A percentile compares a stretch with the other conserved stretches of the same genome.
phyloP scores from a whole-genome alignment of 2,329 filamentous ascomycete genomes.

The Cladophialophora carrionii region DNA sequence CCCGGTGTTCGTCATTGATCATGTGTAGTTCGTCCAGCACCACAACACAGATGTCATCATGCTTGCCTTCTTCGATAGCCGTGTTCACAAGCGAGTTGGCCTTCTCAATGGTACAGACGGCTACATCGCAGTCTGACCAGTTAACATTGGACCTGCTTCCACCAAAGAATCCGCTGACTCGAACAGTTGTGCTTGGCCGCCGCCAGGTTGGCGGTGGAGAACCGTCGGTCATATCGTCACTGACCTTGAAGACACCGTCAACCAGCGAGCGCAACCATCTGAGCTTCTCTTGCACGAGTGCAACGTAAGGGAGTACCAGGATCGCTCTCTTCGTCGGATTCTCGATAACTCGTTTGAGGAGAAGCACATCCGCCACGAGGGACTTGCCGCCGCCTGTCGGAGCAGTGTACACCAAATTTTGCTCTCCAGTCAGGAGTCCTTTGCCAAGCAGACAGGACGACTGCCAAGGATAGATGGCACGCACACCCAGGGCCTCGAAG shows the following conservation, averaged over 20 bases:
- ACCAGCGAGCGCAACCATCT: slow-evolving; percentile 72
- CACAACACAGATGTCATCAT: slow-evolving; percentile 66
- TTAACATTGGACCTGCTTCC: slow-evolving; percentile 68
- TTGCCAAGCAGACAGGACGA: slow-evolving; percentile 71
- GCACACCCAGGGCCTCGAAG: slow-evolving; percentile 68
- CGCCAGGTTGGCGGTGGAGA: slow-evolving; percentile 51
- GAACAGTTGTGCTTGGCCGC: slow-evolving; percentile 58
- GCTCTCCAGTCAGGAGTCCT: slow-evolving; percentile 66
- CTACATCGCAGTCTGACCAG: slow-evolving; percentile 77
- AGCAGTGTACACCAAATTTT: slow-evolving; percentile 77
- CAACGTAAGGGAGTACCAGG: slow-evolving; percentile 75
- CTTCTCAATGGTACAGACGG: slow-evolving; percentile 80
- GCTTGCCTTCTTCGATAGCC: slow-evolving; percentile 70
- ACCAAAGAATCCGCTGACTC: slow-evolving; percentile 74
- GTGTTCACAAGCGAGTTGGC: slow-evolving; percentile 73
- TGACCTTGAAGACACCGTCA: slow-evolving; percentile 57
- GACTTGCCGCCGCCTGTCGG: slow-evolving; percentile 77
- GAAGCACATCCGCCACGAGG: slow-evolving; percentile 71
- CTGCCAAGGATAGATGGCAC: slow-evolving; percentile 77
- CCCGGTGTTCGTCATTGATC: slow-evolving; percentile 74
- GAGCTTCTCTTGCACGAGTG: slow-evolving; percentile 78
- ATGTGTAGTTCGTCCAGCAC: slow-evolving; percentile 82
- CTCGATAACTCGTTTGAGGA: slow-evolving; percentile 71
- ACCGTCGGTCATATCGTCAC: slow-evolving; percentile 41
- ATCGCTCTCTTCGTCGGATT: slow-evolving; percentile 68